A percentile compares a stretch with the other conserved stretches of the same genome.
phyloP scores from a whole-genome alignment of 192 early-diverging fungal species.

The Rhizophagus prolifer region DNA sequence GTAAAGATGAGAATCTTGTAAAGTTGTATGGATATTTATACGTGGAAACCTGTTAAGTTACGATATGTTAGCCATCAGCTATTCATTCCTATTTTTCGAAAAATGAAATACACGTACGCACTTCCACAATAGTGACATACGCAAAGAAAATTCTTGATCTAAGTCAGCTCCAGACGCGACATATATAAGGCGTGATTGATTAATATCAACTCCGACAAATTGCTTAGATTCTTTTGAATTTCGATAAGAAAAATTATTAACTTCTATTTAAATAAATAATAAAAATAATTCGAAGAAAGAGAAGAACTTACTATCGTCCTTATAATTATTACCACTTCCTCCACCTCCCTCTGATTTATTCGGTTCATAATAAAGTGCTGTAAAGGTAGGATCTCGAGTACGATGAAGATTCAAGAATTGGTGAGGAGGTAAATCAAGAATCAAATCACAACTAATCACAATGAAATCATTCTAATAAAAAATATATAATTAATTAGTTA shows the following conservation, averaged over 20 bases:
- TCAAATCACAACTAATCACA: constrained; percentile 86
- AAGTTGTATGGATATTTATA: constrained; percentile 72
- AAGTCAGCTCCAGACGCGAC: constrained; percentile 39
- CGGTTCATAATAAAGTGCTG: constrained; percentile 80
- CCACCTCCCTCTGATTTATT: constrained; percentile 71
- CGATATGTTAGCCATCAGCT: background rate
- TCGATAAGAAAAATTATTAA: constrained; percentile 10
- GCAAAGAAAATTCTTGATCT: constrained; percentile 58
- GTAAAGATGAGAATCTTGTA: constrained; percentile 92
- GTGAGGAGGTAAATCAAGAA: constrained; percentile 82
- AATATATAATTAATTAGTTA: background rate
- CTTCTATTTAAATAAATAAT: background rate
- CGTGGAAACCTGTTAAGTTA: constrained; percentile 68
- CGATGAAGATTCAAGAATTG: constrained; percentile 85
- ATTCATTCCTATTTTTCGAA: background rate
- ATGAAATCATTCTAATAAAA: constrained; percentile 77
- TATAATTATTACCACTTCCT: constrained; percentile 41
- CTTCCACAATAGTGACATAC: constrained; percentile 52
- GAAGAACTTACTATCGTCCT: constrained; percentile 43
- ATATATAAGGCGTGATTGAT: constrained; percentile 40
- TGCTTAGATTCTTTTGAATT: constrained; percentile 33
- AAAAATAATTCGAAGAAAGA: background rate
- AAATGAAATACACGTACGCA: constrained; percentile 26
- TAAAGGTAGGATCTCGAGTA: constrained; percentile 73
- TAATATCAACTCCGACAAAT: constrained; percentile 45